Base-by-base conservation (phyloP, 1,284 basidiomycete species). In the Ceratorhiza oryzae-sativae region DNA sequence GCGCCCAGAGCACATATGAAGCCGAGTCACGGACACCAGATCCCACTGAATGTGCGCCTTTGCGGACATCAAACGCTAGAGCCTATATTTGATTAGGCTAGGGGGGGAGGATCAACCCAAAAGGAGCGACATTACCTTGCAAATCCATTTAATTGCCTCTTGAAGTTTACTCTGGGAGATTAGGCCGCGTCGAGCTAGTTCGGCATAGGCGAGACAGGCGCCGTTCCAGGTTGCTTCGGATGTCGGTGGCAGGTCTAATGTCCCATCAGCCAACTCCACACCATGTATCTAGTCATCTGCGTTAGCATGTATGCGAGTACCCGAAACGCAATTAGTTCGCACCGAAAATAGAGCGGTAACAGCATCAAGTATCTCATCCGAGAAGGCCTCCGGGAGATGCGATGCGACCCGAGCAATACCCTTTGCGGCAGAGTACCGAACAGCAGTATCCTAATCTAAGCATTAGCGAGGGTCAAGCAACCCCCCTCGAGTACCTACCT, bases 401-500 rank as follows among this genome's bases (percentile, higher is more conserved):
- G 92, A 89, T 1, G 93, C 87, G 48, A 99, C 86, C 6, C 95
- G 89, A 4, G 95, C 93, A 12, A 98, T 83, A 30, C 94, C 94
- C 80, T 99, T 99, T 4, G 97, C 94, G 1, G 94, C 88, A 10
- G 96, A 95, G 86, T 95, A 99, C 56, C 97, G 91, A 23, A 99
- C 95, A 34, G 95, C 84, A 0, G 97, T 98, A 78, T 98, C 96
- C 94, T 97, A 76, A n/a, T 3, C 45, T 73, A 70, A 48, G 49
- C 30, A 46, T 71, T 3, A 46, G 23, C 9, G 39, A 20, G 30
- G 23, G 15, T 45, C n/a, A 49, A 51, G 27, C 51, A 15, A 58
- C 13, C 72, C 13, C 53, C 10, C 55, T 9, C 25, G 6, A 46
- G 36, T 6, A 77, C 79, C 49, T 75, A 95, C 95, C 80, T 90